Base-by-base conservation (phyloP, 2,329 filamentous ascomycete genomes). In the Tricladium varicosporioides region DNA sequence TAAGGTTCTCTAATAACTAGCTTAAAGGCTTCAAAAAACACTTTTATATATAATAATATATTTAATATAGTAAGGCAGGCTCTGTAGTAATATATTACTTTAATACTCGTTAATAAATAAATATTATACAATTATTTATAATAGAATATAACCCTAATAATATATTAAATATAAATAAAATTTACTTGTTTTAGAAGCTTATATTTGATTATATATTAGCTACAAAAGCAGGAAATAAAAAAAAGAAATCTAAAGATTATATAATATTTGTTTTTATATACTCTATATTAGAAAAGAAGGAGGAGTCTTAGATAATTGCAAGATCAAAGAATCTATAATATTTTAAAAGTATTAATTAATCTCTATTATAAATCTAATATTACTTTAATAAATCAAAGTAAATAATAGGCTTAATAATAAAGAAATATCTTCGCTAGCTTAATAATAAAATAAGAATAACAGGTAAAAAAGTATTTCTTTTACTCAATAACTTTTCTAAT, bases 381-480 rank as follows among this genome's bases (percentile, higher is more conserved):
- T 43, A 18, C 4, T 42, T 9, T 16, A 62, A 56, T 19, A 58
- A 58, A 16, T 33, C 46, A 13, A 58, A 58, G 46, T 58, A 18
- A 44, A 58, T 58, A 22, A 58, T n/a, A 7, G 46, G 46, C 2
- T 11, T 51, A 9, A 54, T 58, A 2, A 7, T 22, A 1, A 18
- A 58, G 31, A 46, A 58, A 15, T 54, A 45, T 22, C 31, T 58
- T 31, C 27, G 33, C 13, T 54, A 19, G 51, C 22, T 58, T 5
- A 31, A 58, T 47, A 51, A 50, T 42, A 49, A 50, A 19, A 58
- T 58, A 9, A 45, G 15, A n/a, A 36, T 5, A 27, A 2, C 31
- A 48, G 22, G 33, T 1, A 50, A 47, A 10, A 54, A 49, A 18
- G 52, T 54, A 11, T 22, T 54, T 40, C 36, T 54, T 40, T 42